Evolutionary conservation across 2,329 filamentous ascomycete genomes (phyloP).

Genomic region (Nannizziopsis arthrosporioides): DNA sequence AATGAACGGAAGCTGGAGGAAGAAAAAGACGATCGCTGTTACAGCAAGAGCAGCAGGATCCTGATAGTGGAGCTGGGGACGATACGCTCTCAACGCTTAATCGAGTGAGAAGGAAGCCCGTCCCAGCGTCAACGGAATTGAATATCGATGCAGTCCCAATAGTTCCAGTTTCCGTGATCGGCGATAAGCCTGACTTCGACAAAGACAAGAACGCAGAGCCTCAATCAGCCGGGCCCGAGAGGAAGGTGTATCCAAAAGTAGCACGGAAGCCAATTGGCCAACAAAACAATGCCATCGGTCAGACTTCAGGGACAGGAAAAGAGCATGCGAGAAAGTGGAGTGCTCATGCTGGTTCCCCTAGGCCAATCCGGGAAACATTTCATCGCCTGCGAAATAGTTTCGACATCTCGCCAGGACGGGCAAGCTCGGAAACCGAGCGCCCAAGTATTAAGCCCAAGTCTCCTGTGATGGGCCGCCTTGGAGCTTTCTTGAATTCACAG

Average conservation of each 20-base stretch:
- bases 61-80: not conserved
- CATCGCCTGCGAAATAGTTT: conserved; percentile 7
- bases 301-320: not conserved
- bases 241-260: not conserved
- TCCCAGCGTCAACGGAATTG: conserved; percentile 17
- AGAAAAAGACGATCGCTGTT: conserved; percentile 3
- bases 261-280: not conserved
- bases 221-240: not conserved
- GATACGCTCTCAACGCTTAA: conserved; percentile 23
- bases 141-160: not conserved
- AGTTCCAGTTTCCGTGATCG: not conserved
- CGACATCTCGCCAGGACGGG: conserved; percentile 1
- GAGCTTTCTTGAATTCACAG: not conserved
- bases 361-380: not conserved
- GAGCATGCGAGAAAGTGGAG: conserved; percentile 9
- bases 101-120: conserved; percentile 31
- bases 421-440: conserved; percentile 9
- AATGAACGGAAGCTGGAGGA: conserved; percentile 19
- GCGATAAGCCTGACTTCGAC: not conserved
- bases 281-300: too few species aligned
- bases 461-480: not conserved
- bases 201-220: not conserved
- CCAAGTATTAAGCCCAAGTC: conserved; percentile 4
- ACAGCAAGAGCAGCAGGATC: not conserved
- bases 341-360: not conserved